Evolutionary conservation across 257 asterid genomes (phyloP).

Genomic region (Solanum etuberosum): DNA sequence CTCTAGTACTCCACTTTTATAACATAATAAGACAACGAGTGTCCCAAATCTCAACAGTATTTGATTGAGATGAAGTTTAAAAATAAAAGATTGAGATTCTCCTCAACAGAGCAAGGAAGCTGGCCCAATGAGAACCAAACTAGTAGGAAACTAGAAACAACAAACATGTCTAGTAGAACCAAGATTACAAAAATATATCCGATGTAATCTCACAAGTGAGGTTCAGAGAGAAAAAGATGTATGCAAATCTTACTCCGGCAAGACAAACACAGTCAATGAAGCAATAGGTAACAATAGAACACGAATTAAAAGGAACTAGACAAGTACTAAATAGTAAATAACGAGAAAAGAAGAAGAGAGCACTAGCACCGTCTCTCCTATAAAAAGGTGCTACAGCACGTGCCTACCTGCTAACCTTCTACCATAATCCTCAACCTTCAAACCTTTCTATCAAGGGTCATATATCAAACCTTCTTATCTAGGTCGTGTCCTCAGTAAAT

Average conservation of each 20-base stretch:
- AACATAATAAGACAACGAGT: neutral
- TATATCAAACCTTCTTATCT: too few relatives aligned
- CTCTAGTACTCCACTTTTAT: neutral
- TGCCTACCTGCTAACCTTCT: too few relatives aligned
- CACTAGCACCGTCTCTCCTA: neutral
- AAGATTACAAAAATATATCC: neutral
- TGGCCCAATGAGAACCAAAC: neutral
- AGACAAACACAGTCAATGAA: neutral
- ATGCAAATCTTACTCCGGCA: neutral
- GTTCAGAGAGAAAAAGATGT: rapidly evolving
- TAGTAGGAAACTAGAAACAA: neutral
- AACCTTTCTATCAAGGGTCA: too few relatives aligned
- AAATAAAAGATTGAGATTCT: neutral
- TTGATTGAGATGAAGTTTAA: neutral
- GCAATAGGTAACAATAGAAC: neutral
- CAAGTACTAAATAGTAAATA: neutral
- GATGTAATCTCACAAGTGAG: neutral
- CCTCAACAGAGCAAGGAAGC: neutral
- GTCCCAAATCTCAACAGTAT: neutral
- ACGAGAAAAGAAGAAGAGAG: neutral
- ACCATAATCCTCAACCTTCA: neutral
- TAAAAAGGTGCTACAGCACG: neutral
- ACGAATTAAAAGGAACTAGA: neutral
- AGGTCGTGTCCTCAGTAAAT: too few relatives aligned
- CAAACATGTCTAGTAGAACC: neutral